Evolutionary conservation across 2,329 filamentous ascomycete genomes (phyloP).

Genomic region (Fusarium pseudonygamai): DNA sequence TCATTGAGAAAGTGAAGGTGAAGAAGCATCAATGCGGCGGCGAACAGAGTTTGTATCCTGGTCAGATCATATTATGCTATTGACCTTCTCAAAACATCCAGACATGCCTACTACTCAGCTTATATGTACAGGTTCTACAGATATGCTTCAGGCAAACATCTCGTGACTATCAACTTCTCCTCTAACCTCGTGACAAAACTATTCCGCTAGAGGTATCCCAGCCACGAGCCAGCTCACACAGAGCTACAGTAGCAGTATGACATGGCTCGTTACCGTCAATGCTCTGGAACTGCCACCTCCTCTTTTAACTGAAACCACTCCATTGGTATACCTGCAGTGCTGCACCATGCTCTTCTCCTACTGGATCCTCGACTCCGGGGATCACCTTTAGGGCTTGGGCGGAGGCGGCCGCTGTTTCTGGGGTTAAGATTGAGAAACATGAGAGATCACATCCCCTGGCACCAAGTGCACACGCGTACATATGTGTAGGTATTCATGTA

Average conservation of each 20-base stretch:
- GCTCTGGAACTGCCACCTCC: not conserved
- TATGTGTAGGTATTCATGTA: not conserved
- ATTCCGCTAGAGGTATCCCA: not conserved
- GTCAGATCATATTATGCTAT: slow-evolving; percentile 17
- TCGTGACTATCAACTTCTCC: slow-evolving; percentile 9
- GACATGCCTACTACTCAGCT: not conserved
- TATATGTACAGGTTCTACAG: not conserved
- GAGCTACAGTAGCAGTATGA: not conserved
- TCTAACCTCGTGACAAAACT: not conserved
- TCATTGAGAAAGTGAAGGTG: not conserved
- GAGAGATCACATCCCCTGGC: slow-evolving; percentile 4
- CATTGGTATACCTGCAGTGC: not conserved
- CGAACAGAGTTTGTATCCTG: not conserved
- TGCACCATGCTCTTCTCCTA: slow-evolving; percentile 3
- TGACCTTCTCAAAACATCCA: slow-evolving; percentile 4
- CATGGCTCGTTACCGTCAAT: not conserved
- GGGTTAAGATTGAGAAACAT: slow-evolving; percentile 1
- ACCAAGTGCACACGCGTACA: slow-evolving; percentile 2
- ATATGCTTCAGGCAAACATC: not conserved
- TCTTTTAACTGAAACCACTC: slow-evolving; percentile 23
- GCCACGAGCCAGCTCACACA: slow-evolving; percentile 11
- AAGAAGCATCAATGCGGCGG: slow-evolving; percentile 1
- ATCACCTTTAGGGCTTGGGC: not conserved
- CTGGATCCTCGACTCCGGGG: not conserved
- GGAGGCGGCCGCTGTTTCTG: slow-evolving; percentile 22